Base-by-base conservation (phyloP, 2,329 filamentous ascomycete genomes). In the Ophiognomonia clavigignenti-juglandacearum region DNA sequence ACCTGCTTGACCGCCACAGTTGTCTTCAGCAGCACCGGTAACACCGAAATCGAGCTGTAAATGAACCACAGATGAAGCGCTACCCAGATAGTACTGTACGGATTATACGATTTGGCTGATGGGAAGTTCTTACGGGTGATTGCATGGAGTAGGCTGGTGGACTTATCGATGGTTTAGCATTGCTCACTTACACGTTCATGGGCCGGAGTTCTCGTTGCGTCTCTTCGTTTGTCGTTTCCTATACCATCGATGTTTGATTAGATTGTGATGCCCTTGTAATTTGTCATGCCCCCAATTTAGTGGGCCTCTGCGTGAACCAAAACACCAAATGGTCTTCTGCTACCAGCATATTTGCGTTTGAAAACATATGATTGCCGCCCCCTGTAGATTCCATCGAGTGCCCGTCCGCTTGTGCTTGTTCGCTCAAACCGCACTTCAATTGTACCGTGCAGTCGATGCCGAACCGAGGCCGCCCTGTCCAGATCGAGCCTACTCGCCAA, bases 1-100 rank as follows among this genome's bases (percentile, higher is more conserved):
- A 95, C 91, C 51, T 98, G 93, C 70, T 75, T 98, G 61, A 84
- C 85, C 47, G 90, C 90, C 19, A 78, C 73, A 6, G 81, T 93
- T 49, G 62, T 68, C 37, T 92, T 93, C 63, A 69, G 67, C 46
- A 65, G 67, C 56, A 26, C 6, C 6, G 31, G 4, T 39, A 44
- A 50, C 32, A 45, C 18, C 38, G 50, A 50, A 46, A 32, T 45
- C 29, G 50, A 51, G 42, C 49, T 50, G 27, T 49, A 45, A 43
- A 50, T 43, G 19, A 19, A 22, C 5, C 24, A 26, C 6, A 6
- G 24, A 26, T 26, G 24, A 10, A n/a, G n/a, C n/a, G n/a, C n/a
- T n/a, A n/a, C n/a, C n/a, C n/a, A n/a, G n/a, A n/a, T n/a, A n/a
- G n/a, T n/a, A n/a, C n/a, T n/a, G n/a, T n/a, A n/a, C n/a, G n/a